Evolutionary conservation across 352 stramenopile genomes (phyloP), one percentile per base, ranked within the genome.

Genomic region (Globisporangium radiosum): DNA sequence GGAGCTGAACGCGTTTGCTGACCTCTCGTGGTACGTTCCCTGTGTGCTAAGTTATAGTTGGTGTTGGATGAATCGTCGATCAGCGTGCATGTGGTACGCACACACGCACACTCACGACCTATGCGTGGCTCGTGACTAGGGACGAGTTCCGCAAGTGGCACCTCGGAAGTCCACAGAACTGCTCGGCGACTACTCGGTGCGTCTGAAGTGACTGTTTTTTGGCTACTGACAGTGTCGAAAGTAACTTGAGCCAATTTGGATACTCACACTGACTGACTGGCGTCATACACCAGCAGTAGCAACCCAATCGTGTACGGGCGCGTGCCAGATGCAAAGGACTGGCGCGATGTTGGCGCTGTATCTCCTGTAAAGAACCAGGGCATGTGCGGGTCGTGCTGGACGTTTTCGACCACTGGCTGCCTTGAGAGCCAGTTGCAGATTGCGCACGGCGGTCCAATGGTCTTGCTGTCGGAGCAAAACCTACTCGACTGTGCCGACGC

Each of bases 281-380:
- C 25, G 25, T 33, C 25, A 33, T 33, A 33, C 25, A 33, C 25
- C 25, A 33, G 25, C 25, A 33, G 25, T 33, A 33, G 25, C 5
- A 71, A 64, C 38, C 15, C 42, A 10, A 51, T 73, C 6, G 37
- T 60, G 48, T 79, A 76, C 48, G 55, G 25, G 2, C 64, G 84
- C n/a, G 72, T 97, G 2, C 92, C 94, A 0, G 72, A 83, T 2
- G 72, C 87, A 55, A 92, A 98, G 42, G 94, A 99, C 81, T 99
- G 97, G 97, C 76, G 83, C 54, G 62, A 60, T 4, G 79, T 96
- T 51, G 97, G 95, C 53, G 89, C 80, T 13, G 96, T 99, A 9
- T 99, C 96, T 13, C 81, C 85, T 1, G 94, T 99, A 6, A 99
- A 99, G 76, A 98, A 99, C 71, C 97, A 99, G 72, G 97, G 95